A percentile compares a stretch with the other conserved stretches of the same genome.
Conservation (phyloP, 1,284 basidiomycete genomes). For the Vanrija pseudolonga region DNA sequence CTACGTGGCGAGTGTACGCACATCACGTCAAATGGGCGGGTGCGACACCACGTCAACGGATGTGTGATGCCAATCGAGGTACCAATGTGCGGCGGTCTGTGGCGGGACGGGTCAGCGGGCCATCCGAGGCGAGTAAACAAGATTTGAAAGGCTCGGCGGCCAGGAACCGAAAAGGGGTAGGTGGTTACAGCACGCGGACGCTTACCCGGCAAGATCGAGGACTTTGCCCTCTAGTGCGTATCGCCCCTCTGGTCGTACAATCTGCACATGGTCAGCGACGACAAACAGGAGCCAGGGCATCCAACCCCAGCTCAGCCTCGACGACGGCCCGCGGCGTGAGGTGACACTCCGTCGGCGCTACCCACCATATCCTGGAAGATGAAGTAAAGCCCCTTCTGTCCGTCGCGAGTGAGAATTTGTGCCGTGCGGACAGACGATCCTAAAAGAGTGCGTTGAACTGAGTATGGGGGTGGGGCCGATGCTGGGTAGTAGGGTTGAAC, state of each 20-base stretch:
- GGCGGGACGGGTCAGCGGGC: neutral
- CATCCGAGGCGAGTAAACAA: too few species aligned
- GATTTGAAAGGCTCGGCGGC: neutral
- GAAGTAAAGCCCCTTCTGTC: slow-evolving; percentile 15
- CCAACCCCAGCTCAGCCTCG: too few species aligned
- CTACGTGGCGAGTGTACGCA: slow-evolving; percentile 1
- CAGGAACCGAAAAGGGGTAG: neutral
- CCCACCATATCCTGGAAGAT: slow-evolving; percentile 22
- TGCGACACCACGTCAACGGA: slow-evolving; percentile 13
- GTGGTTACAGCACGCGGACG: neutral
- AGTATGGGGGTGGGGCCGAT: slow-evolving; percentile 16
- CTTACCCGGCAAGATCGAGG: slow-evolving; percentile 19
- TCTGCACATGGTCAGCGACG: slow-evolving; percentile 7
- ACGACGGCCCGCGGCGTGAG: too few species aligned
- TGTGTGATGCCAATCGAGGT: slow-evolving; percentile 20
- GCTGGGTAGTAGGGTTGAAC: slow-evolving; percentile 19
- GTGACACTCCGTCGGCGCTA: neutral
- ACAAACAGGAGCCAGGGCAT: neutral
- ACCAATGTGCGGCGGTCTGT: slow-evolving; percentile 19
- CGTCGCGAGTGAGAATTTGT: slow-evolving; percentile 12
- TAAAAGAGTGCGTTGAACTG: slow-evolving; percentile 15
- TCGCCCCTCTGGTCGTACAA: slow-evolving; percentile 15
- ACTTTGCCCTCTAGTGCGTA: slow-evolving; percentile 18
- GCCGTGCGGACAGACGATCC: slow-evolving; percentile 16
- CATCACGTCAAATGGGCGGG: slow-evolving; percentile 16